These are phyloP conservation scores for Extremus antarcticus DNA, from an alignment of 495 filamentous ascomycete species.

Conservation along the genomic window DNA sequence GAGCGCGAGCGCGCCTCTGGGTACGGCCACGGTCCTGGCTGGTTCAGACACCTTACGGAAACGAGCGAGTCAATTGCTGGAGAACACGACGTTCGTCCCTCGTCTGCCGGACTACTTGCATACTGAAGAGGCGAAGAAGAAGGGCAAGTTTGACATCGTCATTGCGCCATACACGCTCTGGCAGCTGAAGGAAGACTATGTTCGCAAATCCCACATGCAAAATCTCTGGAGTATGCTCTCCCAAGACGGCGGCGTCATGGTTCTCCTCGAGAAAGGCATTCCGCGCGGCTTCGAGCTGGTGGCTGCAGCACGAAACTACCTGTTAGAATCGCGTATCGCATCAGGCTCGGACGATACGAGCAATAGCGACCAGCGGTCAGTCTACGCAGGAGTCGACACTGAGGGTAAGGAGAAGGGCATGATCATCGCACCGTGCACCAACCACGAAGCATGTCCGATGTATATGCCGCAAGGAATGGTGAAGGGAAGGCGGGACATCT, in stretches of 20 bases:
- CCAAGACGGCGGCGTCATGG: conserved; percentile 73
- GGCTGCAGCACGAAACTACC: conserved; percentile 63
- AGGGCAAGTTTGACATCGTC: conserved; percentile 75
- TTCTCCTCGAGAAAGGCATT: conserved; percentile 84
- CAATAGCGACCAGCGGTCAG: conserved; percentile 17
- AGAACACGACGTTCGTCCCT: conserved; percentile 86
- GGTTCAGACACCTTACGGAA: conserved; percentile 59
- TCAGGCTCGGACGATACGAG: conserved; percentile 39
- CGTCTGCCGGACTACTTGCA: conserved; percentile 83
- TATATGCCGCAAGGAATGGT: conserved; percentile 58
- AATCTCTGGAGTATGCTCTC: conserved; percentile 83
- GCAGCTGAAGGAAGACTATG: conserved; percentile 56
- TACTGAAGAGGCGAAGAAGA: conserved; percentile 34
- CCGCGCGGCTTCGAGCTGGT: conserved; percentile 88
- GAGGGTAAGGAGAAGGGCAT: conserved; percentile 53
- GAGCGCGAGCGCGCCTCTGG: conserved; percentile 37
- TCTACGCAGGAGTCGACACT: background rate
- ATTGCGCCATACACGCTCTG: conserved; percentile 78
- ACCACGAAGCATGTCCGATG: conserved; percentile 81
- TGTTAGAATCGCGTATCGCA: conserved; percentile 66
- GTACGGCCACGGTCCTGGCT: conserved; percentile 51
- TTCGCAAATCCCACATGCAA: conserved; percentile 64
- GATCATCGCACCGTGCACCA: conserved; percentile 94
- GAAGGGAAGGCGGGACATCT: conserved; percentile 72
- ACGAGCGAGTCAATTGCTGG: conserved; percentile 62